Conservation (phyloP, 257 asterid species). For the Salvia rosmarinus region DNA sequence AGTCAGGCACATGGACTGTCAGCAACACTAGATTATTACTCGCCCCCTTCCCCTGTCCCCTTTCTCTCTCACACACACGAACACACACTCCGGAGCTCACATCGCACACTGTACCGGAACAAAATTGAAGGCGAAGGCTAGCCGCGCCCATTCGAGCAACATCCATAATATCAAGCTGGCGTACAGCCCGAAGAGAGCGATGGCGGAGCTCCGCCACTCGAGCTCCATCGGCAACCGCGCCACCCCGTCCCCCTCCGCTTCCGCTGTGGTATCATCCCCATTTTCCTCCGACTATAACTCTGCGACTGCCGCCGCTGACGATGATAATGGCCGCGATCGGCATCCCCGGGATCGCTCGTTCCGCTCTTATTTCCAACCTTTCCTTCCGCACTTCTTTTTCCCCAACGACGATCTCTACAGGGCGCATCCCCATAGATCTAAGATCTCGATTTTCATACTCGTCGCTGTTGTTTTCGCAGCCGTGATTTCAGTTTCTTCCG, state of each 20-base stretch:
- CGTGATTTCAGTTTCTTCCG: slow-evolving; percentile 52
- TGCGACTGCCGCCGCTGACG: slow-evolving; percentile 40
- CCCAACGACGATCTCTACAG: slow-evolving; percentile 66
- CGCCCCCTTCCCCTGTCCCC: not conserved
- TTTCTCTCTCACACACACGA: slow-evolving; percentile 23
- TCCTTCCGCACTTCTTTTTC: slow-evolving; percentile 53
- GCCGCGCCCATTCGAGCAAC: slow-evolving; percentile 25
- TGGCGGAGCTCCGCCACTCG: slow-evolving; percentile 99
- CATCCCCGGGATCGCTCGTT: slow-evolving; percentile 76
- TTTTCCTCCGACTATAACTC: slow-evolving; percentile 47
- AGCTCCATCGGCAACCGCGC: slow-evolving; percentile 82
- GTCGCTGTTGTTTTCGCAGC: slow-evolving; percentile 50
- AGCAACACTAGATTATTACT: slow-evolving; percentile 44
- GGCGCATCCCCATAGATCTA: slow-evolving; percentile 55
- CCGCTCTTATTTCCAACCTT: slow-evolving; percentile 54
- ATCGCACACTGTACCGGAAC: slow-evolving; percentile 10
- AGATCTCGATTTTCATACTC: slow-evolving; percentile 62
- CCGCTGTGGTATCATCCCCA: slow-evolving; percentile 62
- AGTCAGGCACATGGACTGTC: slow-evolving; percentile 46
- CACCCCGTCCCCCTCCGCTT: slow-evolving; percentile 52
- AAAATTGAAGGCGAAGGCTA: slow-evolving; percentile 26
- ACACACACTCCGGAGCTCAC: slow-evolving; percentile 16
- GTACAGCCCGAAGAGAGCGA: slow-evolving; percentile 93
- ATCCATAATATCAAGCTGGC: slow-evolving; percentile 67
- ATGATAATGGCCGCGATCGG: slow-evolving; percentile 73